phyloP scores from a whole-genome alignment of 106 monocot species.

The Dioscorea dumetorum region DNA sequence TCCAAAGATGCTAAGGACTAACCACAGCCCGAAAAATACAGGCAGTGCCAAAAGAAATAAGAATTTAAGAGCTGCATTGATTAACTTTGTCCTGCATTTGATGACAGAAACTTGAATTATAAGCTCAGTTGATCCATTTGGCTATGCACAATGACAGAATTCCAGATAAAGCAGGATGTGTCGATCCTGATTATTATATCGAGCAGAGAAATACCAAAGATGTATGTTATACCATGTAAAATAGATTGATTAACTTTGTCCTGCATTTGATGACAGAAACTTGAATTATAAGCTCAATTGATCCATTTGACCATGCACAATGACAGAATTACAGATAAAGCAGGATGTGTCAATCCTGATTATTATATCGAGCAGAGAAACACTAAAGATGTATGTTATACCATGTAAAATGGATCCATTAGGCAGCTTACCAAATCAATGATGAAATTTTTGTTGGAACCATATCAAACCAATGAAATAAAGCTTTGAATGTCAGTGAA shows the following conservation, averaged over 20 bases:
- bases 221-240: neutral
- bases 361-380: too few relatives aligned
- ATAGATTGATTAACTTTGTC: constrained; percentile 23
- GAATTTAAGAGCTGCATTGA: constrained; percentile 58
- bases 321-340: too few relatives aligned
- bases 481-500: too few relatives aligned
- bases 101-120: constrained; percentile 1
- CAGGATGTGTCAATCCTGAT: too few relatives aligned
- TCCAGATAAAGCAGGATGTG: neutral
- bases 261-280: constrained; percentile 29
- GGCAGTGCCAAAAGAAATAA: constrained; percentile 60
- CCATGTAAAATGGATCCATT: neutral
- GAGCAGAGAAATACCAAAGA: too few relatives aligned
- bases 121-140: neutral
- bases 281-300: neutral
- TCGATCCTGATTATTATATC: neutral
- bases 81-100: constrained; percentile 55
- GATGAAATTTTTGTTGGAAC: neutral
- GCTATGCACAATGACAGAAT: neutral
- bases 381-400: neutral
- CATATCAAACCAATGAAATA: neutral
- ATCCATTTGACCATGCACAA: too few relatives aligned
- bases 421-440: neutral
- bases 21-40: constrained; percentile 52
- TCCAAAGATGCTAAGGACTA: constrained; percentile 53